Evolutionary conservation across 371 early-diverging fungal genomes (phyloP).

Genomic region (Syncephalastrum contaminatum): DNA sequence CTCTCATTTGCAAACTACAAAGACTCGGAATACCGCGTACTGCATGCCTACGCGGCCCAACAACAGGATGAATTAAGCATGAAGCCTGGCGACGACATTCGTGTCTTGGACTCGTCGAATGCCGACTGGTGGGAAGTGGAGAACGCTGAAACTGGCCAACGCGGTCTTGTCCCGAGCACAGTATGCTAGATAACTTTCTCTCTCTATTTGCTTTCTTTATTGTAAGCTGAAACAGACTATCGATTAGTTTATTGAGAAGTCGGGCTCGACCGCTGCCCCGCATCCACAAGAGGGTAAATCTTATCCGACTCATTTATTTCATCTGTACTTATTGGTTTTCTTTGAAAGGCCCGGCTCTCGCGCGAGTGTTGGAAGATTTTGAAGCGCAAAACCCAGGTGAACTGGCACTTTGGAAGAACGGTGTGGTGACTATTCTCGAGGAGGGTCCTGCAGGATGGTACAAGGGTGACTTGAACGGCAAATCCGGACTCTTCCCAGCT

Average conservation of each 20-base stretch:
- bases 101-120: constrained; percentile 47
- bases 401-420: constrained; percentile 59
- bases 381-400: constrained; percentile 63
- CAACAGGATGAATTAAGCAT: constrained; percentile 62
- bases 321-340: not conserved
- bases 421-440: constrained; percentile 63
- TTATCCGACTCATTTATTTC: not conserved
- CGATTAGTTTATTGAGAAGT: constrained; percentile 5
- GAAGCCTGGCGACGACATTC: constrained; percentile 53
- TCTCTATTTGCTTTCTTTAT: not conserved
- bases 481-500: constrained; percentile 63
- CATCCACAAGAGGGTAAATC: too few relatives aligned
- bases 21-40: constrained; percentile 6
- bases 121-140: constrained; percentile 62
- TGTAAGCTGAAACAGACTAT: not conserved
- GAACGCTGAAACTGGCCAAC: constrained; percentile 38
- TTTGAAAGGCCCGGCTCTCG: constrained; percentile 27
- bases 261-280: not conserved
- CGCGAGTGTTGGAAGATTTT: constrained; percentile 60
- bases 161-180: constrained; percentile 66
- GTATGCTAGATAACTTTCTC: constrained; percentile 17
- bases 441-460: constrained; percentile 56
- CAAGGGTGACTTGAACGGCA: constrained; percentile 64
- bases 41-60: constrained; percentile 40
- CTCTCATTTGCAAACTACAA: too few relatives aligned